A percentile compares a stretch with the other conserved stretches of the same genome.
Evolutionary conservation across 1,284 basidiomycete genomes (phyloP).

Genomic region (Ustilago trichophora): DNA sequence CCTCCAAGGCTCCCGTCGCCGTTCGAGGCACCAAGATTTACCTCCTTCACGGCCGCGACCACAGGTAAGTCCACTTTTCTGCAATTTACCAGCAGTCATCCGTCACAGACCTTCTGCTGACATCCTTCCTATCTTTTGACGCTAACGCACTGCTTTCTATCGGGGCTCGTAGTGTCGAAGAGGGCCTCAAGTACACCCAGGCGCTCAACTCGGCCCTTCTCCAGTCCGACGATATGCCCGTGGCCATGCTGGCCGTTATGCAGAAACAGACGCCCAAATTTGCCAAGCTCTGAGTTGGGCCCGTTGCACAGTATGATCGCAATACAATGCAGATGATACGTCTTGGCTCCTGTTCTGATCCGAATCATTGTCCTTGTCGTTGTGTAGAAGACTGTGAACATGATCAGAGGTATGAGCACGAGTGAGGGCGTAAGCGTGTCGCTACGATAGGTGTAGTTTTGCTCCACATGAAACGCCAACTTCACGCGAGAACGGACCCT

Average conservation of each 20-base stretch:
- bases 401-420: too few relatives aligned
- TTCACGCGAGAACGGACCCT: too few relatives aligned
- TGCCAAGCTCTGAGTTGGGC: constrained; percentile 61
- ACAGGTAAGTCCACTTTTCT: constrained; percentile 66
- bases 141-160: not conserved
- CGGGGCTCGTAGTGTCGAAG: constrained; percentile 71
- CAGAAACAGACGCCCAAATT: constrained; percentile 67
- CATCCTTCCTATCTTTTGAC: too few relatives aligned
- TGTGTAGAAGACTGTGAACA: too few relatives aligned
- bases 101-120: too few relatives aligned
- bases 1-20: constrained; percentile 82
- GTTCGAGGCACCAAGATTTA: constrained; percentile 83
- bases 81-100: too few relatives aligned
- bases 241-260: constrained; percentile 68
- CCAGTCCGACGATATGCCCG: constrained; percentile 73
- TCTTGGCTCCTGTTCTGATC: too few relatives aligned
- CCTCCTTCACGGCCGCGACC: constrained; percentile 77
- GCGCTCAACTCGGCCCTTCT: constrained; percentile 79
- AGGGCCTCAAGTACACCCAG: constrained; percentile 81
- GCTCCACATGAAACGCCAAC: too few relatives aligned
- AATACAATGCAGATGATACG: too few relatives aligned
- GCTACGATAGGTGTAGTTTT: too few relatives aligned
- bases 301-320: not conserved
- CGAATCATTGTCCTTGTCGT: too few relatives aligned
- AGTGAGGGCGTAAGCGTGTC: too few relatives aligned